These are phyloP conservation scores for Trichocladium uniseriatum DNA, from an alignment of 495 filamentous ascomycete species.

Conservation along the genomic window DNA sequence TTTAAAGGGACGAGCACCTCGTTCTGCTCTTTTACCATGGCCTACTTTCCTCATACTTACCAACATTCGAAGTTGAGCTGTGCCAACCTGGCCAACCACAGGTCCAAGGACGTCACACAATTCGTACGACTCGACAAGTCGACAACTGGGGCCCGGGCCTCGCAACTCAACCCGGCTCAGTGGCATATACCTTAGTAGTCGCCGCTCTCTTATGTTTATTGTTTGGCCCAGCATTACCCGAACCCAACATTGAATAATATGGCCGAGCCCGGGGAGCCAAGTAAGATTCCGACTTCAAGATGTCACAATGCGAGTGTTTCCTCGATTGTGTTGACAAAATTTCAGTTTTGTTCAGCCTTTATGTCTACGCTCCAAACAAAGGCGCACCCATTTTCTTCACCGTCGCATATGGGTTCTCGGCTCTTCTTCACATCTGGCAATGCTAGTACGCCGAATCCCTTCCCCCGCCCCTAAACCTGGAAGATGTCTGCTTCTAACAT, in stretches of 20 bases:
- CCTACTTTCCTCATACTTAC: no score
- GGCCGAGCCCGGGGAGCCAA: slow-evolving; percentile 17
- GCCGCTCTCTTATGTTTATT: background rate
- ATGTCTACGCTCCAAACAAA: slow-evolving; percentile 27
- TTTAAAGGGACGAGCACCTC: no score
- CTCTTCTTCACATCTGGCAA: slow-evolving; percentile 24
- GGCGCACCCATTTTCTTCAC: slow-evolving; percentile 25
- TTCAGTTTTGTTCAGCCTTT: slow-evolving; percentile 24
- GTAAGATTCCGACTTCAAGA: slow-evolving; percentile 8
- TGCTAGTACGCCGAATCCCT: slow-evolving; percentile 18
- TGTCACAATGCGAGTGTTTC: background rate
- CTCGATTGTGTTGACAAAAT: background rate
- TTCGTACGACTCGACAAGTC: no score
- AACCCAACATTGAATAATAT: slow-evolving; percentile 7
- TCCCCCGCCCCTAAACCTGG: background rate
- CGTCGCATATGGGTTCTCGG: slow-evolving; percentile 18
- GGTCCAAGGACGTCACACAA: no score
- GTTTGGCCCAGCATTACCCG: background rate
- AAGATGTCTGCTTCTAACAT: background rate
- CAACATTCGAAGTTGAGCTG: no score
- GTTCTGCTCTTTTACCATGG: no score
- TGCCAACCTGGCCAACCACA: no score
- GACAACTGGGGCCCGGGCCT: no score
- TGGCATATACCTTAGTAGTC: no score
- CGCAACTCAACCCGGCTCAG: no score